Conservation (phyloP, 805 yeast species). For the Yamadazyma endophytica region DNA sequence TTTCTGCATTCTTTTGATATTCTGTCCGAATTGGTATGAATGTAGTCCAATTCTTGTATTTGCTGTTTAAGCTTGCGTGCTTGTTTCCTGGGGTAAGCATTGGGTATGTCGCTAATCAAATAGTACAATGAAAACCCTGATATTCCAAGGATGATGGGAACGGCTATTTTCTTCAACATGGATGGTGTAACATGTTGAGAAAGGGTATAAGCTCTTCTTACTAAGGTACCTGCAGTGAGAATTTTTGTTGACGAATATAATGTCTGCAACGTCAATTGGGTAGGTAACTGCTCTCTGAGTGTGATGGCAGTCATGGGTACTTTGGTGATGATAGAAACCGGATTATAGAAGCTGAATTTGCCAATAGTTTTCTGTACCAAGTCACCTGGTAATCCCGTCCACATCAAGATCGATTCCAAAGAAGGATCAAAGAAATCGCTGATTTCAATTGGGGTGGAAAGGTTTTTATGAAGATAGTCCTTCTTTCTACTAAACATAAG, state of each 20-base stretch:
- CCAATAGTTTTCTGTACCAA: slow-evolving; percentile 20
- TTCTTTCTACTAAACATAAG: slow-evolving; percentile 78
- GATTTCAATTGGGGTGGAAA: slow-evolving; percentile 57
- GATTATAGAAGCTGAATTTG: slow-evolving; percentile 30
- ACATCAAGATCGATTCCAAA: slow-evolving; percentile 50
- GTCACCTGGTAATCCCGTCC: slow-evolving; percentile 38
- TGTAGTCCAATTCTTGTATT: slow-evolving; percentile 67
- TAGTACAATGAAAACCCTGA: slow-evolving; percentile 56
- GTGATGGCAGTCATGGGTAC: slow-evolving; percentile 27
- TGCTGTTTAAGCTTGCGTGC: slow-evolving; percentile 66
- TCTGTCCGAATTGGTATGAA: slow-evolving; percentile 72
- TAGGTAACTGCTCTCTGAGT: slow-evolving; percentile 28
- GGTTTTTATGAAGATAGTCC: slow-evolving; percentile 56
- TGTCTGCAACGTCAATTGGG: slow-evolving; percentile 38
- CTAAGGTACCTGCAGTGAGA: slow-evolving; percentile 39
- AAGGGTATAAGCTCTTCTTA: slow-evolving; percentile 31
- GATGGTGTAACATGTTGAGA: slow-evolving; percentile 33
- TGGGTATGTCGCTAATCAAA: slow-evolving; percentile 75
- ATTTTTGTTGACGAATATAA: slow-evolving; percentile 36
- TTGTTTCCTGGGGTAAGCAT: slow-evolving; percentile 81
- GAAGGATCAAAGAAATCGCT: slow-evolving; percentile 81
- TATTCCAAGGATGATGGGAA: slow-evolving; percentile 51
- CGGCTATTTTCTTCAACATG: slow-evolving; percentile 43
- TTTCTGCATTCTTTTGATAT: slow-evolving; percentile 77
- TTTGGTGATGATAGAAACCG: slow-evolving; percentile 23